These are phyloP conservation scores for Leptomonas pyrrhocoris DNA, from an alignment of 208 protist genomes.

Conservation along the genomic window DNA sequence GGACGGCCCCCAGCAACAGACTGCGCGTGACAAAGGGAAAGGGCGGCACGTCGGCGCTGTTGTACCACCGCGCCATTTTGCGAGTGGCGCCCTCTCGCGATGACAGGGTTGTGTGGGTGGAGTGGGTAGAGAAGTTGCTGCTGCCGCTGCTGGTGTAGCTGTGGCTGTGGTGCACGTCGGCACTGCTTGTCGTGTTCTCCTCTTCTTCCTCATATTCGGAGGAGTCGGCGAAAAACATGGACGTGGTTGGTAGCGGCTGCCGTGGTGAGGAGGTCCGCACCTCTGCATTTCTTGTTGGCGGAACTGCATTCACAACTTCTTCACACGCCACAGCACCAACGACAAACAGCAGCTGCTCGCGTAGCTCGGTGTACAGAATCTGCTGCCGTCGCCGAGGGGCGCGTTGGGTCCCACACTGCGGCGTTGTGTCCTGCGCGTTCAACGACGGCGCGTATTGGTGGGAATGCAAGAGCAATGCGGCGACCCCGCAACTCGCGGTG, in stretches of 20 bases:
- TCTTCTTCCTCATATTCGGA: not conserved
- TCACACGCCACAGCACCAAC: constrained; percentile 7
- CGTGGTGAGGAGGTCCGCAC: not conserved
- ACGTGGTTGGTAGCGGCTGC: not conserved
- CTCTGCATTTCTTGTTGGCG: not conserved
- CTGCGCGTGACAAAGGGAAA: constrained; percentile 32
- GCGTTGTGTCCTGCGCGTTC: not conserved
- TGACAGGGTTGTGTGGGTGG: constrained; percentile 1
- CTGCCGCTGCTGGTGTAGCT: constrained; percentile 4
- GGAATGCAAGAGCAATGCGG: constrained; percentile 14
- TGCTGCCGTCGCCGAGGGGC: not conserved
- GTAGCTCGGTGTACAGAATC: constrained; percentile 18
- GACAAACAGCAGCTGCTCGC: constrained; percentile 36
- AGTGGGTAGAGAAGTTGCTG: constrained; percentile 13
- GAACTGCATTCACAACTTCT: not conserved
- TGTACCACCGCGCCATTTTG: constrained; percentile 12
- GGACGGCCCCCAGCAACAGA: constrained; percentile 36
- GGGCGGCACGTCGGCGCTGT: constrained; percentile 3
- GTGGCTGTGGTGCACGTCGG: not conserved
- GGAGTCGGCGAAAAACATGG: constrained; percentile 3
- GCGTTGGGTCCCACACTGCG: not conserved
- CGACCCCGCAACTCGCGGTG: constrained; percentile 18
- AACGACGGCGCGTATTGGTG: constrained; percentile 21
- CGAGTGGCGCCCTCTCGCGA: not conserved
- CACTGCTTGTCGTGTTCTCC: not conserved